Percentiles rank a stretch among this genome's conserved stretches.
Conservation (phyloP, 805 yeast genomes). For the Teunomyces pallodes region DNA sequence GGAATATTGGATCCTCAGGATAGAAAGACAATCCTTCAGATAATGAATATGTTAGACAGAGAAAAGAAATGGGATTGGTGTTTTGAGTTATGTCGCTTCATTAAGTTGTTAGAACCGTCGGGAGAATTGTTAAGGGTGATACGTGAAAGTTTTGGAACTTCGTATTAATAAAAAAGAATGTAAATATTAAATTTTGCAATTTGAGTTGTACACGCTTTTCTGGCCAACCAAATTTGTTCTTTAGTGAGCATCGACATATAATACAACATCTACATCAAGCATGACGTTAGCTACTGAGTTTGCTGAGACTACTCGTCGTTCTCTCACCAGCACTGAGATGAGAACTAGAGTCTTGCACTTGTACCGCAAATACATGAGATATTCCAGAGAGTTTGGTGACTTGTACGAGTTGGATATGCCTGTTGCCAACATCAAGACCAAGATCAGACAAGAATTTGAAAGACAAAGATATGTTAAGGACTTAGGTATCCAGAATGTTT, state of each 20-base stretch:
- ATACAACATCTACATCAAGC: slow-evolving; percentile 4
- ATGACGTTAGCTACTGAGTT: slow-evolving; percentile 77
- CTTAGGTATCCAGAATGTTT: slow-evolving; percentile 61
- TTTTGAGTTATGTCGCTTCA: slow-evolving; percentile 52
- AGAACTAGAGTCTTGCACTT: slow-evolving; percentile 61
- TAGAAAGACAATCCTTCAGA: slow-evolving; percentile 38
- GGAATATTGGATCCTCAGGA: slow-evolving; percentile 31
- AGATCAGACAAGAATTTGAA: slow-evolving; percentile 86
- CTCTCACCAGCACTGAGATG: slow-evolving; percentile 60
- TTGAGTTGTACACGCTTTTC: slow-evolving; percentile 3
- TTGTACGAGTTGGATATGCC: slow-evolving; percentile 75
- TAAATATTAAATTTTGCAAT: slow-evolving; percentile 1
- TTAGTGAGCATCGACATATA: slow-evolving; percentile 4
- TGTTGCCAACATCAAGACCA: slow-evolving; percentile 73
- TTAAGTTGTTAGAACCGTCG: slow-evolving; percentile 48
- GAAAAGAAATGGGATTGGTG: slow-evolving; percentile 51
- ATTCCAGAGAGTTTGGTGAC: slow-evolving; percentile 58
- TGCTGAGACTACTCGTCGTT: slow-evolving; percentile 75
- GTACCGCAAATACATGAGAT: slow-evolving; percentile 70
- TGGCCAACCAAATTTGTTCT: slow-evolving; percentile 15
- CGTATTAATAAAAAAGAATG: neutral
- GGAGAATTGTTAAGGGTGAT: slow-evolving; percentile 24
- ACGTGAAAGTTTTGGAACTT: slow-evolving; percentile 1
- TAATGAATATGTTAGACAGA: slow-evolving; percentile 40
- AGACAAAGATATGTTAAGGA: slow-evolving; percentile 75